Evolutionary conservation across 2,329 filamentous ascomycete genomes (phyloP), one percentile per base, ranked within the genome.

Genomic region (Aspergillus puulaauensis): DNA sequence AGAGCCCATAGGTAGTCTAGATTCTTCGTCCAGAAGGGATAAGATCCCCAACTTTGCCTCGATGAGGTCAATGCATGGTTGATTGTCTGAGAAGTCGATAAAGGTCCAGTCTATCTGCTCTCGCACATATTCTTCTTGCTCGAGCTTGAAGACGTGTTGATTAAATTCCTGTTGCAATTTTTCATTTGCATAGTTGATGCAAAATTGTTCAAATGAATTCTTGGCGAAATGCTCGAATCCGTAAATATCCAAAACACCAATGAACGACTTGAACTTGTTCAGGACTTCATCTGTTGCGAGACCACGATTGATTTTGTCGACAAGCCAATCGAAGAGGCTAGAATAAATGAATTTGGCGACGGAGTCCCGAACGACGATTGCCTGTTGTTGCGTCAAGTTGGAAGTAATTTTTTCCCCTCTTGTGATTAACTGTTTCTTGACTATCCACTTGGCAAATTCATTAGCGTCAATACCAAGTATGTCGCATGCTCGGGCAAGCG

Each of bases 181-280:
- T 78, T 99, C 95, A 76, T 99, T 99, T 77, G 95, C 95, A 71
- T 99, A 99, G 78, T 99, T 99, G 84, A 99, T 99, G 79, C 95
- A 99, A 77, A 99, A 99, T 75, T 99, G 95, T 75, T 99, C 95
- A 69, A 99, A 99, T 0, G 95, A 99, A 80, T 99, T 99, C 82
- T 97, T 98, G 61, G 95, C 93, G 71, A 99, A 99, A 77, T 98
- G 95, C 76, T 99, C 95, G 71, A 99, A 99, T 63, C 93, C 93
- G 76, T 98, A 98, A 66, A 99, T 99, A 90, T 99, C 95, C 63
- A 99, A 85, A 48, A 99, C 95, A 75, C 95, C 95, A 68, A 99
- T 99, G 76, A 99, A 99, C 2, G 91, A 93, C 55, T 82, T 85
- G 56, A 96, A 91, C 41, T 90, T 86, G 67, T 83, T 87, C 52